phyloP scores from a whole-genome alignment of 257 asterid genomes.

The Solanum sitiens region DNA sequence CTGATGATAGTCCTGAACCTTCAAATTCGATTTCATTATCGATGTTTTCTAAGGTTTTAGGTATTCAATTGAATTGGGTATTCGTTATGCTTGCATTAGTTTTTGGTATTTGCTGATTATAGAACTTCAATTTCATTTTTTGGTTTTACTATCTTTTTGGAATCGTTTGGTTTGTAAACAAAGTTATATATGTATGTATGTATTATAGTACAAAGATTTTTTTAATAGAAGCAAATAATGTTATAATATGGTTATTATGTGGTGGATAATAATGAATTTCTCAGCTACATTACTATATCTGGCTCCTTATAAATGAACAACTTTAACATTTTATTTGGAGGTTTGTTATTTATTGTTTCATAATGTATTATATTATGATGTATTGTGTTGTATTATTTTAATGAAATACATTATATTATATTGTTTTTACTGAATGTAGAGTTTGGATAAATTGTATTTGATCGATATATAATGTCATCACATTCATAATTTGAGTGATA shows the following conservation, averaged over 20 bases:
- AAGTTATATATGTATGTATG: neutral
- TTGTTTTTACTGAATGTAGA: too few species aligned
- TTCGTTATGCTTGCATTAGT: constrained; percentile 16
- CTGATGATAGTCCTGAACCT: constrained; percentile 24
- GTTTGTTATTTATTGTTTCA: neutral
- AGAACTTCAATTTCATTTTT: neutral
- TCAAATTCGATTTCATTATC: constrained; percentile 29
- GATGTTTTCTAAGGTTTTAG: constrained; percentile 8
- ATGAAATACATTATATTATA: too few species aligned
- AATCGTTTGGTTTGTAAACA: neutral
- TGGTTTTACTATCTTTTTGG: neutral
- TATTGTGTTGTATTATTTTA: too few species aligned
- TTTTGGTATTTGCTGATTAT: constrained; percentile 4
- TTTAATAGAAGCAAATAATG: neutral
- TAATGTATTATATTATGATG: too few species aligned
- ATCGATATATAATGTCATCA: too few species aligned
- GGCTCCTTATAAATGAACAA: neutral
- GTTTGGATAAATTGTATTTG: neutral
- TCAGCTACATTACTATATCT: neutral
- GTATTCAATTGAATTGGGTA: constrained; percentile 13
- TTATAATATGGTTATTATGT: neutral
- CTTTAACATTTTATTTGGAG: neutral
- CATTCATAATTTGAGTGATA: too few species aligned
- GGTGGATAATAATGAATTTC: neutral
- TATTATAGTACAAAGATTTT: neutral